A percentile compares a stretch with the other conserved stretches of the same genome.
Conservation (phyloP, 1,284 basidiomycete genomes). For the Spongiforma sp. region DNA sequence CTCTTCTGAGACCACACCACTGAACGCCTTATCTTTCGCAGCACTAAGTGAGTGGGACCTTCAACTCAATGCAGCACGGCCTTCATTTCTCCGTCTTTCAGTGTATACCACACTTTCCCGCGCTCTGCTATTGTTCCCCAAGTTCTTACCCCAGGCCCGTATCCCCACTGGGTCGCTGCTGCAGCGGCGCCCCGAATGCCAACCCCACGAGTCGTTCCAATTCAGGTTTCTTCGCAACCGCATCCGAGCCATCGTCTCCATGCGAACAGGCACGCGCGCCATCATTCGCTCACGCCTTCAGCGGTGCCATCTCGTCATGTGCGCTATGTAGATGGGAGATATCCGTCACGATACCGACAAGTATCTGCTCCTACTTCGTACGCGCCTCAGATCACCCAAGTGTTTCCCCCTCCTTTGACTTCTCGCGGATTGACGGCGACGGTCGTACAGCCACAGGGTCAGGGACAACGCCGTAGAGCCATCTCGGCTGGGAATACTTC, state of each 20-base stretch:
- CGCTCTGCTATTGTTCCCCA: conserved; percentile 21
- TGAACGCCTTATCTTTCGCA: conserved; percentile 11
- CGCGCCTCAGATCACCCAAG: not conserved
- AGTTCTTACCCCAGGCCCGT: not conserved
- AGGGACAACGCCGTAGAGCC: conserved; percentile 25
- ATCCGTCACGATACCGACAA: conserved; percentile 16
- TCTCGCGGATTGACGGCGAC: conserved; percentile 3
- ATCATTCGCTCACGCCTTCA: conserved; percentile 21
- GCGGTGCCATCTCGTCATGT: conserved; percentile 30
- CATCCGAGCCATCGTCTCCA: conserved; percentile 11
- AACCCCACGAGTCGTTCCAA: conserved; percentile 6
- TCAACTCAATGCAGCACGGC: conserved; percentile 9
- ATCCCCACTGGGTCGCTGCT: not conserved
- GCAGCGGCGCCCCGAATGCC: conserved; percentile 1
- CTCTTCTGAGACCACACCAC: conserved; percentile 6
- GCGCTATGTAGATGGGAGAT: conserved; percentile 26
- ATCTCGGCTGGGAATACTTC: conserved; percentile 25
- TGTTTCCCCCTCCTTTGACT: conserved; percentile 5
- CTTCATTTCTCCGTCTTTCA: conserved; percentile 26
- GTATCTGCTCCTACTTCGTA: conserved; percentile 10
- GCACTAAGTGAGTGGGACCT: conserved; percentile 30
- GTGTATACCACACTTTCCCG: conserved; percentile 35
- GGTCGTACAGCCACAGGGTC: conserved; percentile 10
- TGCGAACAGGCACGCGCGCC: conserved; percentile 4
- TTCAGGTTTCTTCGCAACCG: conserved; percentile 6